Evolutionary conservation across 1,284 basidiomycete genomes (phyloP).

Genomic region (Puccinia novopanici): DNA sequence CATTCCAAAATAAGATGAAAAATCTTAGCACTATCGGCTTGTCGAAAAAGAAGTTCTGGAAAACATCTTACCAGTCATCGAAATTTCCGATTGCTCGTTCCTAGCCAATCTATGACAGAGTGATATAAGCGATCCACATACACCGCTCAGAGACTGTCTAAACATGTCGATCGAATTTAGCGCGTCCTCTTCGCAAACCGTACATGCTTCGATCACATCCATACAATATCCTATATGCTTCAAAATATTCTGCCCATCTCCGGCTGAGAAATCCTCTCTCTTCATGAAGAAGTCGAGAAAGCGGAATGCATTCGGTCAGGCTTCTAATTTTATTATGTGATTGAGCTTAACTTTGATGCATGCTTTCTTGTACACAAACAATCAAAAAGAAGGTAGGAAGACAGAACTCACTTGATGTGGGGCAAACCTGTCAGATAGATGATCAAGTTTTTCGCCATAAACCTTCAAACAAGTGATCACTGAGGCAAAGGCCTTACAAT

Average conservation of each 20-base stretch:
- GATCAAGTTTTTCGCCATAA: neutral
- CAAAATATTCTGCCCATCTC: slow-evolving; percentile 9
- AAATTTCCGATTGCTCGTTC: neutral
- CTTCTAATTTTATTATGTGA: neutral
- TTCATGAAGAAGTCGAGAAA: neutral
- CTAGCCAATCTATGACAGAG: slow-evolving; percentile 30
- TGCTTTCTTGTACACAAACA: neutral
- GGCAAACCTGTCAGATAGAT: neutral
- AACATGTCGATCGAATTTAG: slow-evolving; percentile 24
- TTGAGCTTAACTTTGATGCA: neutral
- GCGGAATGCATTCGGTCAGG: too few species aligned
- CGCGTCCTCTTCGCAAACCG: slow-evolving; percentile 46
- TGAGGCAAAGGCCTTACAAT: slow-evolving; percentile 23
- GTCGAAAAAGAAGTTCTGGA: neutral
- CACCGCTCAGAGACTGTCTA: slow-evolving; percentile 1
- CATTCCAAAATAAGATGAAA: neutral
- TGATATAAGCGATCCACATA: slow-evolving; percentile 34
- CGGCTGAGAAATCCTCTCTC: slow-evolving; percentile 8
- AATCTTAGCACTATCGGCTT: neutral
- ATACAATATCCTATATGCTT: slow-evolving; percentile 32
- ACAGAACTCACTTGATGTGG: neutral
- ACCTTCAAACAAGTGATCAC: slow-evolving; percentile 20
- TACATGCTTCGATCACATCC: slow-evolving; percentile 45
- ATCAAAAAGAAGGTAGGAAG: neutral
- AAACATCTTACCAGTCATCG: slow-evolving; percentile 21